Evolutionary conservation across 2,329 filamentous ascomycete species (phyloP).

Genomic region (Colletotrichum australisinense): DNA sequence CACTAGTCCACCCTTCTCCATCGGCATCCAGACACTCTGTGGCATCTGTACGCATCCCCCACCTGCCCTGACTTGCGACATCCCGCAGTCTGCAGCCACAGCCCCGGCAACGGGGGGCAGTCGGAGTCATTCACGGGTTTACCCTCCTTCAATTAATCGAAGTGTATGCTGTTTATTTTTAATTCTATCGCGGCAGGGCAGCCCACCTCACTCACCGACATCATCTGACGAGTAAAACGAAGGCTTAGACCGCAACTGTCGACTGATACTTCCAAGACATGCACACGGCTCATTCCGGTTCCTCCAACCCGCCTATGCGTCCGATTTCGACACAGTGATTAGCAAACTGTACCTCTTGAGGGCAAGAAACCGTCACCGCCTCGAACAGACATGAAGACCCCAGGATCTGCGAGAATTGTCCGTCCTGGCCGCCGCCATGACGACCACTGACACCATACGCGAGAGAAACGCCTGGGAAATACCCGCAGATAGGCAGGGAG

Average conservation of each 20-base stretch:
- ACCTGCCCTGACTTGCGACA: slow-evolving; percentile 15
- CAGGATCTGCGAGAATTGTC: not conserved
- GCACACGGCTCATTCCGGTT: not conserved
- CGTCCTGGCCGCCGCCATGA: not conserved
- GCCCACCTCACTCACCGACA: not conserved
- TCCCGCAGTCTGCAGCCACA: not conserved
- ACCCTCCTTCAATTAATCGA: not conserved
- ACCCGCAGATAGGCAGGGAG: not conserved
- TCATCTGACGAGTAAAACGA: not conserved
- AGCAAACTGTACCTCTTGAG: not conserved
- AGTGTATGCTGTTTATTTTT: not conserved
- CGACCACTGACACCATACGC: not conserved
- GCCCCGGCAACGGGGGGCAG: not conserved
- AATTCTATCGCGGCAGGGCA: not conserved
- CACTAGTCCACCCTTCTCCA: not conserved
- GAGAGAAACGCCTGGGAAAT: not conserved
- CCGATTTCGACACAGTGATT: not conserved
- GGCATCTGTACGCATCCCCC: not conserved
- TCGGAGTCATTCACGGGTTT: not conserved
- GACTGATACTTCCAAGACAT: not conserved
- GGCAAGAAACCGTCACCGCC: not conserved
- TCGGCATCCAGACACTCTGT: not conserved
- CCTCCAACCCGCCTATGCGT: not conserved
- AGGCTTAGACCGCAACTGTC: not conserved
- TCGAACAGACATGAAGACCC: not conserved